phyloP scores from a whole-genome alignment of 139 green algal genomes.

The Picochlorum costavermella region DNA sequence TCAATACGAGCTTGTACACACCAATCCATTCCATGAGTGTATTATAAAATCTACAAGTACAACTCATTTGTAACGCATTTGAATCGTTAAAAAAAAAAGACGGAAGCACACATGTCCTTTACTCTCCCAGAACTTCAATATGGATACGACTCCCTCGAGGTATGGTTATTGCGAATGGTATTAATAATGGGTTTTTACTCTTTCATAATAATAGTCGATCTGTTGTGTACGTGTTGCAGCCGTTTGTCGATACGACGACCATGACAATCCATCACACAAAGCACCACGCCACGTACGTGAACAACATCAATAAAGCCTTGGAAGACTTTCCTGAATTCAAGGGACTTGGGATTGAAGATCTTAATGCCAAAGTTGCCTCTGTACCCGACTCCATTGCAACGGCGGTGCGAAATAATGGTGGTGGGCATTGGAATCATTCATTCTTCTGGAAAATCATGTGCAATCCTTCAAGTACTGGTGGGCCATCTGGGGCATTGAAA shows the following conservation, averaged over 20 bases:
- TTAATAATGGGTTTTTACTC: too few species aligned
- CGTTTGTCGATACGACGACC: constrained; percentile 64
- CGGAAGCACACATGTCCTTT: background rate
- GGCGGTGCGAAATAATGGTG: constrained; percentile 51
- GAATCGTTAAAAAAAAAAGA: too few species aligned
- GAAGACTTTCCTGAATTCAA: constrained; percentile 58
- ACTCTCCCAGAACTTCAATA: constrained; percentile 56
- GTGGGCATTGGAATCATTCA: constrained; percentile 51
- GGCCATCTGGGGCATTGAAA: constrained; percentile 43
- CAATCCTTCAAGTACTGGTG: constrained; percentile 27
- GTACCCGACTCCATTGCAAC: constrained; percentile 43
- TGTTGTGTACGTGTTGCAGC: constrained; percentile 40
- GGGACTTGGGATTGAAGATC: constrained; percentile 44
- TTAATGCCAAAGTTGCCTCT: constrained; percentile 45
- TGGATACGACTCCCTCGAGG: constrained; percentile 37
- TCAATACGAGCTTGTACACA: too few species aligned
- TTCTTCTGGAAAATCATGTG: constrained; percentile 61
- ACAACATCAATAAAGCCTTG: constrained; percentile 64
- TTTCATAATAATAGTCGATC: too few species aligned
- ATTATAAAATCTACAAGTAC: too few species aligned
- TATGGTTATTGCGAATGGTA: background rate
- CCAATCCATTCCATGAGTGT: too few species aligned
- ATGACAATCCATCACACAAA: constrained; percentile 65
- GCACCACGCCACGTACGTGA: constrained; percentile 71
- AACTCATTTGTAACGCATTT: too few species aligned